phyloP scores from a whole-genome alignment of 768 basidiomycete species.

The Russula compacta region DNA sequence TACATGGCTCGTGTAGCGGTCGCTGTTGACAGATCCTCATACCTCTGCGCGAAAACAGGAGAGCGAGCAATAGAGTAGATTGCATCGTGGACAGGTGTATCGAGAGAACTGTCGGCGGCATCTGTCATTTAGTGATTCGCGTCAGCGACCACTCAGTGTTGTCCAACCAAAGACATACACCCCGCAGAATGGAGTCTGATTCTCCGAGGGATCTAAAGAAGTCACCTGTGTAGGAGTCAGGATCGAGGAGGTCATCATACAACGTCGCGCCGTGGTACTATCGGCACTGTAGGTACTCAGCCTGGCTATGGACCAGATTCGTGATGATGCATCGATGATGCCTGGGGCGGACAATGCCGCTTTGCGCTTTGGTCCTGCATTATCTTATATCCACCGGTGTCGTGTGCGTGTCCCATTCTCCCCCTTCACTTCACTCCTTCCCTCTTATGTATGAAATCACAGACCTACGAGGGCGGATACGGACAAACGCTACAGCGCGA shows the following conservation, averaged over 20 bases:
- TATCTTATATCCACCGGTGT: constrained; percentile 60
- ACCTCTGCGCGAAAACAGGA: constrained; percentile 58
- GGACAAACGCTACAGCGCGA: constrained; percentile 76
- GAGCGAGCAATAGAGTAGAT: constrained; percentile 71
- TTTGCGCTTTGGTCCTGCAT: constrained; percentile 76
- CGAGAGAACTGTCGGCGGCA: constrained; percentile 68
- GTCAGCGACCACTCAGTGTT: background rate
- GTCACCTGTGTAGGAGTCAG: background rate
- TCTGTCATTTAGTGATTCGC: constrained; percentile 30
- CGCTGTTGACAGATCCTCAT: background rate
- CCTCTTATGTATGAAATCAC: background rate
- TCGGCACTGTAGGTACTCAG: too few species aligned
- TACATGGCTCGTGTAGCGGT: background rate
- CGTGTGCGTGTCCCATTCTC: constrained; percentile 39
- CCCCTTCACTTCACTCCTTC: background rate
- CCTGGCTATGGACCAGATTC: constrained; percentile 51
- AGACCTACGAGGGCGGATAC: constrained; percentile 94
- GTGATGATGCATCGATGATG: constrained; percentile 59
- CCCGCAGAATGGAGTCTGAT: constrained; percentile 2
- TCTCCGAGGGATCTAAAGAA: background rate
- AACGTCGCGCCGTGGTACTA: too few species aligned
- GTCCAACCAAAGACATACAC: background rate
- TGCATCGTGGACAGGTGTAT: constrained; percentile 79
- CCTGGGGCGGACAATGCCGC: constrained; percentile 64
- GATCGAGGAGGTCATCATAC: background rate